Evolutionary conservation across 148 eudicot genomes (phyloP).

Genomic region (Talinum fruticosum): DNA sequence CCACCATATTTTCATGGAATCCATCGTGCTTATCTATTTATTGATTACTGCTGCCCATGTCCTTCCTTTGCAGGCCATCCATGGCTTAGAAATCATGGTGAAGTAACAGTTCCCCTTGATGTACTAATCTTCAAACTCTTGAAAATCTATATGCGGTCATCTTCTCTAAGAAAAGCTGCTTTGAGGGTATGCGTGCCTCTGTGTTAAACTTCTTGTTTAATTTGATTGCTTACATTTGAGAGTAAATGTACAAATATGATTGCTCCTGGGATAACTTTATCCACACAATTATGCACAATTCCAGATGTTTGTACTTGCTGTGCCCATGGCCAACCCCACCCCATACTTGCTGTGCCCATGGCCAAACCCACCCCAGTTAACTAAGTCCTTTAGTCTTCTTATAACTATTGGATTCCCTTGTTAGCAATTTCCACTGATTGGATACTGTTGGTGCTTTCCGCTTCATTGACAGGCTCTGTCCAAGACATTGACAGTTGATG

Average conservation of each 20-base stretch:
- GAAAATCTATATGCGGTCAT: conserved; percentile 79
- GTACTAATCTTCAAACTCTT: conserved; percentile 62
- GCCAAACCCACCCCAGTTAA: no score
- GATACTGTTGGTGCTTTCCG: not conserved
- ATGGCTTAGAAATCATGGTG: conserved; percentile 60
- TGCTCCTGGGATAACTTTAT: no score
- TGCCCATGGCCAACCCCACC: no score
- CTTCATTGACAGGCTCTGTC: conserved; percentile 69
- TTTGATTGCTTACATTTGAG: not conserved
- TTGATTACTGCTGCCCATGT: not conserved
- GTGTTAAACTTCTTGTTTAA: not conserved
- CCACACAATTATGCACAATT: no score
- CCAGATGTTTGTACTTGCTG: no score
- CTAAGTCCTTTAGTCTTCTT: no score
- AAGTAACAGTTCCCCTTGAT: conserved; percentile 71
- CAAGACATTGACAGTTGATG: conserved; percentile 82
- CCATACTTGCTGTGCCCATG: no score
- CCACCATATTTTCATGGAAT: conserved; percentile 10
- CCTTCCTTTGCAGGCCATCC: conserved; percentile 67
- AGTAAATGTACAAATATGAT: no score
- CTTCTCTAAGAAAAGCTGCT: conserved; percentile 91
- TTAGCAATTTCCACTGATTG: not conserved
- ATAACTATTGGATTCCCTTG: not conserved
- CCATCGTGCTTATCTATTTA: not conserved
- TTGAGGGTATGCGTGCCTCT: conserved; percentile 53